Evolutionary conservation across 2,329 filamentous ascomycete genomes (phyloP).

Genomic region (Cladosporium sp.): DNA sequence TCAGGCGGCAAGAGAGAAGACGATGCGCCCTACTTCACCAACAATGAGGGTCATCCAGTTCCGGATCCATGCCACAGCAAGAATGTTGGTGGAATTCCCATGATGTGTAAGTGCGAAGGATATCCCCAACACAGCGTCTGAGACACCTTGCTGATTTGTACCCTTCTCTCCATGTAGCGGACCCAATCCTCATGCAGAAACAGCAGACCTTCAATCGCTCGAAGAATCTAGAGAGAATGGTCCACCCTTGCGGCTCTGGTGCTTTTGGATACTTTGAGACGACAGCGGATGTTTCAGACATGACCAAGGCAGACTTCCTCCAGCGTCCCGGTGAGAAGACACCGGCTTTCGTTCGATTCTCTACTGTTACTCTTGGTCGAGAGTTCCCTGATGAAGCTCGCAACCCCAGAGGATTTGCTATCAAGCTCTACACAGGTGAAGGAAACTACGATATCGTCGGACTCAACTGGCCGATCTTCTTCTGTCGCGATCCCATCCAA

Average conservation of each 20-base stretch:
- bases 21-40: slow-evolving; percentile 51
- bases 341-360: slow-evolving; percentile 42
- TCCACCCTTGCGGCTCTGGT: slow-evolving; percentile 40
- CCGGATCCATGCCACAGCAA: slow-evolving; percentile 51
- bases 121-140: no score
- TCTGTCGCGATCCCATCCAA: slow-evolving; percentile 29
- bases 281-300: slow-evolving; percentile 35
- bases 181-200: slow-evolving; percentile 50
- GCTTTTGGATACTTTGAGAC: slow-evolving; percentile 46
- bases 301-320: slow-evolving; percentile 42
- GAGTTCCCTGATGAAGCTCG: slow-evolving; percentile 45
- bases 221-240: slow-evolving; percentile 41
- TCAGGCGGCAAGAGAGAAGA: slow-evolving; percentile 46
- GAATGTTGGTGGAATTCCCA: slow-evolving; percentile 49
- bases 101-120: slow-evolving; percentile 19
- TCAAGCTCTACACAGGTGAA: slow-evolving; percentile 48
- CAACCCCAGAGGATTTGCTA: slow-evolving; percentile 46
- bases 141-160: no score
- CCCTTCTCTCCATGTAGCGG: no score
- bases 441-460: slow-evolving; percentile 50
- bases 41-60: slow-evolving; percentile 51
- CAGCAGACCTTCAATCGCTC: slow-evolving; percentile 55
- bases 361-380: slow-evolving; percentile 41
- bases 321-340: slow-evolving; percentile 39
- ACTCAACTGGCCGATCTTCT: slow-evolving; percentile 48